Percentiles rank a stretch among this genome's conserved stretches.
These are phyloP conservation scores for Penicillium pancosmium DNA, from an alignment of 495 filamentous ascomycete genomes.

Conservation along the genomic window DNA sequence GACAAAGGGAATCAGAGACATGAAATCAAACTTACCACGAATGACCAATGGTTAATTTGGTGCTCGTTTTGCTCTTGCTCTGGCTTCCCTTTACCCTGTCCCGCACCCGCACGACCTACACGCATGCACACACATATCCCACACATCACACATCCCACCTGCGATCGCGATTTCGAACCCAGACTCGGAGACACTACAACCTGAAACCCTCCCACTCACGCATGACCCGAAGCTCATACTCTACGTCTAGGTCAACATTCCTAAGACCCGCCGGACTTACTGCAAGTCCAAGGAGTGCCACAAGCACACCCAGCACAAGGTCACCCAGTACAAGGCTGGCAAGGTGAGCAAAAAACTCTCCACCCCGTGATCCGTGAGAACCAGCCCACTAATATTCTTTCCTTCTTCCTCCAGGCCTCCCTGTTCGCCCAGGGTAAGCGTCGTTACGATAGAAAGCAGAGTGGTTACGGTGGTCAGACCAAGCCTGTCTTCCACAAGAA, in stretches of 20 bases:
- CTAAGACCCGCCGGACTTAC: conserved; percentile 89
- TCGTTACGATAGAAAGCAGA: conserved; percentile 99
- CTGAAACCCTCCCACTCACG: neutral
- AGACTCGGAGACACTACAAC: conserved; percentile 14
- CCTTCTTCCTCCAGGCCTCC: conserved; percentile 63
- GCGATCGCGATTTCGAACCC: conserved; percentile 7
- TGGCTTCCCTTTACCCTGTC: neutral
- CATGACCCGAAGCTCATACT: conserved; percentile 28
- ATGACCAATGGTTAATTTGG: neutral
- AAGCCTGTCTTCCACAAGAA: conserved; percentile 99
- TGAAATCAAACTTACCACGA: too few species aligned
- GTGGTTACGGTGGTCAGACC: conserved; percentile 98
- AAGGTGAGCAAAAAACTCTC: conserved; percentile 59
- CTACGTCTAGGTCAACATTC: conserved; percentile 74
- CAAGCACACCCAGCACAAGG: conserved; percentile 94
- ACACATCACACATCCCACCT: neutral
- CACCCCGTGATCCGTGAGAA: conserved; percentile 4
- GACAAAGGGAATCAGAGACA: too few species aligned
- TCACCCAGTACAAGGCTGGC: conserved; percentile 96
- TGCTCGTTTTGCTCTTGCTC: neutral
- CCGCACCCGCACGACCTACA: neutral
- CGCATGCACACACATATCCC: neutral
- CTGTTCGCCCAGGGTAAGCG: conserved; percentile 98
- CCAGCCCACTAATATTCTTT: conserved; percentile 30
- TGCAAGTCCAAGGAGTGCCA: conserved; percentile 95